phyloP scores from a whole-genome alignment of 2,329 filamentous ascomycete species.

The Pleurostoma richardsiae region DNA sequence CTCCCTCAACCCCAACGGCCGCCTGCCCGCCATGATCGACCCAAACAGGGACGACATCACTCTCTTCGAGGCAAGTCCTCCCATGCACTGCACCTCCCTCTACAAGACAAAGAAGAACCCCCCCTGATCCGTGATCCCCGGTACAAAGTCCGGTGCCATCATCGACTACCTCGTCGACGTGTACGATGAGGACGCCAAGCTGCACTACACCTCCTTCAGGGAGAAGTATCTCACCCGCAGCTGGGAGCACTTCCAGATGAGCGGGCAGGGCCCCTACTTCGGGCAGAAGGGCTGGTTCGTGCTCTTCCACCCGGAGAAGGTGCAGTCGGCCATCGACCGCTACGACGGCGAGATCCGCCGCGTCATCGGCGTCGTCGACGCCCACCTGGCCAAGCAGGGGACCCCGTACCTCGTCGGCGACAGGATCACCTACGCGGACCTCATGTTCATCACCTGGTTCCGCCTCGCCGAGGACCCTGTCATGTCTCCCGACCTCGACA shows the following conservation, averaged over 20 bases:
- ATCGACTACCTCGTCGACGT: slow-evolving; percentile 35
- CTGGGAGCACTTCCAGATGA: slow-evolving; percentile 36
- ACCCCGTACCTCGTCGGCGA: background rate
- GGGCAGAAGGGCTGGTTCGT: slow-evolving; percentile 32
- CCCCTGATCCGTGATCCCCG: no score
- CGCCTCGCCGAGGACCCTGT: background rate
- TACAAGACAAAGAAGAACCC: no score
- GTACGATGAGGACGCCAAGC: slow-evolving; percentile 29
- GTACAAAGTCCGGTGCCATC: slow-evolving; percentile 33
- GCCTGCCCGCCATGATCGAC: slow-evolving; percentile 34
- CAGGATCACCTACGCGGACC: background rate
- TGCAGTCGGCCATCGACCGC: slow-evolving; percentile 36
- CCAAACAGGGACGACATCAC: slow-evolving; percentile 34
- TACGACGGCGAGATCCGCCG: slow-evolving; percentile 42
- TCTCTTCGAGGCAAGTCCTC: slow-evolving; percentile 27
- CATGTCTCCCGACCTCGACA: background rate
- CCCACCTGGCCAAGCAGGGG: slow-evolving; percentile 17
- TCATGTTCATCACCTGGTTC: background rate
- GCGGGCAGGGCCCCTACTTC: slow-evolving; percentile 35
- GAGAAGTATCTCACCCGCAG: slow-evolving; percentile 20
- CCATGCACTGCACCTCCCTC: background rate
- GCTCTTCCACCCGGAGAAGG: slow-evolving; percentile 29
- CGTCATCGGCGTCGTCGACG: slow-evolving; percentile 38
- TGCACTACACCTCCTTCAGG: slow-evolving; percentile 24
- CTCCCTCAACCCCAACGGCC: slow-evolving; percentile 5